Base-by-base conservation (phyloP, 495 filamentous ascomycete genomes). In the Neurospora sp. region DNA sequence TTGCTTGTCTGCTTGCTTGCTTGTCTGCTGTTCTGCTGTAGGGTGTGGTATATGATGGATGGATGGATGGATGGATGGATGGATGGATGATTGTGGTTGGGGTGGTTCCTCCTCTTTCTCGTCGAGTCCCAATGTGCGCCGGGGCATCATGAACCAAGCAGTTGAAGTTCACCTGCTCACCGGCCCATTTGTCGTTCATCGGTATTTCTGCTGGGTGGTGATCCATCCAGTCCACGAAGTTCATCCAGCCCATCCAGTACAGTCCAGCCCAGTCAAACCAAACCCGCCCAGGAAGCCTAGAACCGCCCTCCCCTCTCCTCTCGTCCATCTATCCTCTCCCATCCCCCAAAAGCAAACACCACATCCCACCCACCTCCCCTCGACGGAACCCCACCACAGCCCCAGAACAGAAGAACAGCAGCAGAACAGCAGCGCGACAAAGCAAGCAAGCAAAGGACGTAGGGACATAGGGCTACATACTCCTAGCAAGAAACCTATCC, bases 401-500 rank as follows among this genome's bases (percentile, higher is more conserved):
- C 8, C 18, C 42, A n/a, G n/a, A 46, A n/a, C 42, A 20, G 9
- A 9, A 40, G 39, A 40, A 40, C 53, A 69, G 39, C 39, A 69
- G 20, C 27, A 35, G 44, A 46, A 1, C 22, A 46, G 14, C 31
- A 48, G 7, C 9, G 53, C 35, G 40, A 20, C 41, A 46, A 37
- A 20, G 42, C 14, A 71, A 37, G 27, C 16, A 37, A 38, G 27
- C 5, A 59, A 59, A 6, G 46, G 35, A 37, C 35, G 35, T 37
- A 6, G 35, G 11, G 42, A 22, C n/a, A 69, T 22, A 27, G 69
- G 69, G 68, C 40, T 69, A 83, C 89, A 76, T 91, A 97, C 94
- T 96, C 77, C 96, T 89, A 69, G 96, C 96, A 69, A 99, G 91
- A 81, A 99, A 99, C 39, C 96, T 90, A 84, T 99, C 96, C 88